Evolutionary conservation across 2,329 filamentous ascomycete species (phyloP).

Genomic region (Pseudopithomyces maydicus): DNA sequence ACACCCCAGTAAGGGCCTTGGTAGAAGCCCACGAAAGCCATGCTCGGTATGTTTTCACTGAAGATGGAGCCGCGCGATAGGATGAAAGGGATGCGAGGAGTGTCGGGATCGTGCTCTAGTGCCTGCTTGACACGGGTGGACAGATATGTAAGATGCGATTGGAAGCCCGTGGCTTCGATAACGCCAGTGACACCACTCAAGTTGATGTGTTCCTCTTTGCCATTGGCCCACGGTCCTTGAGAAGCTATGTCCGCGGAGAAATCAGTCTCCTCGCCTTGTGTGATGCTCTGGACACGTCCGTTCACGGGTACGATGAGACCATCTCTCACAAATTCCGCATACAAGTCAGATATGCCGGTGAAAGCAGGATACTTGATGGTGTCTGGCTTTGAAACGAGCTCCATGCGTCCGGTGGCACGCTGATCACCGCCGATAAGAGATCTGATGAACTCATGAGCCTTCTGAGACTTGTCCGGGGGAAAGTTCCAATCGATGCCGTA

Average conservation of each 20-base stretch:
- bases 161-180: conserved; percentile 77
- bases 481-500: conserved; percentile 69
- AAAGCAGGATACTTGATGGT: conserved; percentile 62
- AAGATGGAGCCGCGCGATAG: conserved; percentile 71
- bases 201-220: conserved; percentile 3
- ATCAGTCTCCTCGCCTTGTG: conserved; percentile 12
- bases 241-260: conserved; percentile 15
- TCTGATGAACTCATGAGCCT: conserved; percentile 56
- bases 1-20: conserved; percentile 84
- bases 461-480: conserved; percentile 60
- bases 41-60: conserved; percentile 62
- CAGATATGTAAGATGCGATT: conserved; percentile 68
- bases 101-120: conserved; percentile 63
- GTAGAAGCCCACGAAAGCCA: conserved; percentile 85
- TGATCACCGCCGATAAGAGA: conserved; percentile 54
- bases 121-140: conserved; percentile 59
- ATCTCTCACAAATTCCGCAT: conserved; percentile 74
- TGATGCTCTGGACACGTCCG: conserved; percentile 42
- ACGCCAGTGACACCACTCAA: conserved; percentile 56
- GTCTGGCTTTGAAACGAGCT: conserved; percentile 47
- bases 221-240: conserved; percentile 8
- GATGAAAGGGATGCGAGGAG: conserved; percentile 58
- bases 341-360: conserved; percentile 72
- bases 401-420: conserved; percentile 39
- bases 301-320: conserved; percentile 52